These are phyloP conservation scores for Beauveria caledonica DNA, from an alignment of 2,329 filamentous ascomycete genomes.

Conservation along the genomic window DNA sequence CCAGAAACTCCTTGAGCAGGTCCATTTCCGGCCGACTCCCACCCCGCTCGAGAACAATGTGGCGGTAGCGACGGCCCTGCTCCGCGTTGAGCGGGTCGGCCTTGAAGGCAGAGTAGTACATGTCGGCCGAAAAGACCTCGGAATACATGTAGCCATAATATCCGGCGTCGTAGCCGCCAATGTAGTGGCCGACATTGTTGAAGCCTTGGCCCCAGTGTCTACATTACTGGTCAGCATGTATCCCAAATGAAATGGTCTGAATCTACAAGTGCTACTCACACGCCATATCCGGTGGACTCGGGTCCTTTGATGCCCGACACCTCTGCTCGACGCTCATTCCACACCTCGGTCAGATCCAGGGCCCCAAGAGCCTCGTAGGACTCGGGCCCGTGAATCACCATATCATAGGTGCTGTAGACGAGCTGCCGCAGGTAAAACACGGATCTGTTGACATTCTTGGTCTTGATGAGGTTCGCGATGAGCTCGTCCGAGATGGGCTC, in stretches of 20 bases:
- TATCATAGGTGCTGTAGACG: slow-evolving; percentile 49
- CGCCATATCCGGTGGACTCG: slow-evolving; percentile 51
- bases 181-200: slow-evolving; percentile 73
- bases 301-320: slow-evolving; percentile 69
- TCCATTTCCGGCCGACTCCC: slow-evolving; percentile 76
- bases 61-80: slow-evolving; percentile 67
- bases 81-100: slow-evolving; percentile 67
- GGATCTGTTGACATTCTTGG: slow-evolving; percentile 42
- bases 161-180: slow-evolving; percentile 76
- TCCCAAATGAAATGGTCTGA: no score
- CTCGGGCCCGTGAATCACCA: slow-evolving; percentile 66
- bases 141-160: slow-evolving; percentile 48
- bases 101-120: slow-evolving; percentile 78
- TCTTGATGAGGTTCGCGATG: slow-evolving; percentile 38
- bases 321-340: slow-evolving; percentile 64
- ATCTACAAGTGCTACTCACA: slow-evolving; percentile 30
- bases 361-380: slow-evolving; percentile 57
- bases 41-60: slow-evolving; percentile 69
- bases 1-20: slow-evolving; percentile 69
- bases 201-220: slow-evolving; percentile 69
- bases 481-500: slow-evolving; percentile 38
- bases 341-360: slow-evolving; percentile 56
- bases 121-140: slow-evolving; percentile 75
- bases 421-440: slow-evolving; percentile 33
- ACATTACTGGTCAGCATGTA: not conserved